A percentile compares a stretch with the other conserved stretches of the same genome.
phyloP scores from a whole-genome alignment of 139 green algal species.

The Chlamydomonas sp. region DNA sequence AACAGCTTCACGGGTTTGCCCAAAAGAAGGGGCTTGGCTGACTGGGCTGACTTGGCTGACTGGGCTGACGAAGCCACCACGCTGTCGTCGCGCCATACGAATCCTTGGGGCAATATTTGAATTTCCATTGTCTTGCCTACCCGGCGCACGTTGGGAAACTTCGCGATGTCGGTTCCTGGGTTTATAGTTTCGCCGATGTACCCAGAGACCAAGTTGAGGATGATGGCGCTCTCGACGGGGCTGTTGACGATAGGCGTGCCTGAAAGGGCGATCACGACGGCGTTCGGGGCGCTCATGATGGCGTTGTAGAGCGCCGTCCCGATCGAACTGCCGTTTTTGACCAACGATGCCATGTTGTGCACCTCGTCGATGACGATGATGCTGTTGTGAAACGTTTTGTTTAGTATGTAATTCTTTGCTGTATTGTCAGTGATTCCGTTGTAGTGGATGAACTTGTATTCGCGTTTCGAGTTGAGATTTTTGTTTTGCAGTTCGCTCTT shows the following conservation, averaged over 20 bases:
- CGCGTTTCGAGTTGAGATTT: neutral
- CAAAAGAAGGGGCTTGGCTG: no score
- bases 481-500: neutral
- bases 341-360: constrained; percentile 12
- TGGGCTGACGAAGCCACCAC: neutral
- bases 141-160: neutral
- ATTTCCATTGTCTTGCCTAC: neutral
- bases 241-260: constrained; percentile 16
- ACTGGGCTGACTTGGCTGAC: neutral
- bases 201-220: constrained; percentile 1
- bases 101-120: neutral
- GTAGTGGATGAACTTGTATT: constrained; percentile 9
- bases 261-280: neutral
- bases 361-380: constrained; percentile 18
- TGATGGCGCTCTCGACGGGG: neutral
- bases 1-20: neutral
- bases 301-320: neutral
- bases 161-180: neutral
- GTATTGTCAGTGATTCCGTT: constrained; percentile 1
- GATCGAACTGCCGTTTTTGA: neutral
- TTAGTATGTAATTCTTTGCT: neutral
- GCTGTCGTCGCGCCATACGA: neutral
- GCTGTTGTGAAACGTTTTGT: neutral
- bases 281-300: neutral
- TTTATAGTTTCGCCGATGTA: neutral